A percentile compares a stretch with the other conserved stretches of the same genome.
These are phyloP conservation scores for Hortaea sp. DNA, from an alignment of 2,329 filamentous ascomycete genomes.

Conservation along the genomic window DNA sequence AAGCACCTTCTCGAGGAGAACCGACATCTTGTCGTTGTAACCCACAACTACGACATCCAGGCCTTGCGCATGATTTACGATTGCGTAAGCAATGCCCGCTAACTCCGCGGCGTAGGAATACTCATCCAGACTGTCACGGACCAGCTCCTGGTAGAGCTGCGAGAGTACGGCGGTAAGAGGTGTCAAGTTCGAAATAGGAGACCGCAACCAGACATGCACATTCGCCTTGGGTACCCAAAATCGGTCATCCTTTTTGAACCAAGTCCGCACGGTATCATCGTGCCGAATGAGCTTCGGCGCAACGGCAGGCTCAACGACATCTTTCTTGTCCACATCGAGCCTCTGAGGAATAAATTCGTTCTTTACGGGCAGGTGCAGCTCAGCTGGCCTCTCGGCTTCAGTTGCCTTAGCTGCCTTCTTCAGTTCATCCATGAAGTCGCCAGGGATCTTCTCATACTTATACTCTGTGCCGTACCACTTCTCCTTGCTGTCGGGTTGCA, in stretches of 20 bases:
- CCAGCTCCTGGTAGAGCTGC: slow-evolving; percentile 71
- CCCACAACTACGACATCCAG: slow-evolving; percentile 71
- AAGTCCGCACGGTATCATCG: slow-evolving; percentile 68
- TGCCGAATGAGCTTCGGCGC: slow-evolving; percentile 76
- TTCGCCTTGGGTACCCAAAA: slow-evolving; percentile 98
- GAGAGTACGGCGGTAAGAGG: slow-evolving; percentile 70
- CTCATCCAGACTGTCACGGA: slow-evolving; percentile 79
- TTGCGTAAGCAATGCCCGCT: slow-evolving; percentile 73
- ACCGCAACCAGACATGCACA: slow-evolving; percentile 69
- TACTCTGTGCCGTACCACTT: slow-evolving; percentile 98
- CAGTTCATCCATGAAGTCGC: slow-evolving; percentile 63
- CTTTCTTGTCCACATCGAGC: slow-evolving; percentile 89
- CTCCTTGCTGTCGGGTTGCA: slow-evolving; percentile 77
- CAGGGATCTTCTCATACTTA: slow-evolving; percentile 67
- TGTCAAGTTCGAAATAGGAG: slow-evolving; percentile 67
- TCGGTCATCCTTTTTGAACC: slow-evolving; percentile 97
- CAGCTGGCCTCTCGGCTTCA: slow-evolving; percentile 50
- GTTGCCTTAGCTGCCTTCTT: slow-evolving; percentile 48
- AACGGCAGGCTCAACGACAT: slow-evolving; percentile 63
- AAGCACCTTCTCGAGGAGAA: slow-evolving; percentile 82
- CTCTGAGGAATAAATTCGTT: slow-evolving; percentile 95
- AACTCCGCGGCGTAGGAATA: slow-evolving; percentile 95
- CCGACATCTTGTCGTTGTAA: slow-evolving; percentile 92
- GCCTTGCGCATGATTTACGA: slow-evolving; percentile 63
- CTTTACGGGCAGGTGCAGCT: slow-evolving; percentile 77